Evolutionary conservation across 2,329 filamentous ascomycete genomes (phyloP).

Genomic region (Aureobasidium zeae): DNA sequence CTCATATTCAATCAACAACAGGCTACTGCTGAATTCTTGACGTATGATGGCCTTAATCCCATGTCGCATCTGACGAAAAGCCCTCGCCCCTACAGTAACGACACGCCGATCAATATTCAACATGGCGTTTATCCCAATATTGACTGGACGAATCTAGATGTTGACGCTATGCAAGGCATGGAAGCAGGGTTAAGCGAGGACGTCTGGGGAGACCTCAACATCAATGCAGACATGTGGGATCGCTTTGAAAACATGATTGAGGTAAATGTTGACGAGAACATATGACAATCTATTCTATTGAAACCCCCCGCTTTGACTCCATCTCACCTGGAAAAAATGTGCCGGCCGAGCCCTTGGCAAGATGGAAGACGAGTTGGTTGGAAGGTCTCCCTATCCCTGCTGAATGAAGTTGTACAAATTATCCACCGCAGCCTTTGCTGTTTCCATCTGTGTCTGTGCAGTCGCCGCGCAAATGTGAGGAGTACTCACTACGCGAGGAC

Average conservation of each 20-base stretch:
- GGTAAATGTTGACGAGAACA: neutral
- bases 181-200: slow-evolving; percentile 3
- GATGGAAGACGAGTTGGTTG: no score
- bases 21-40: neutral
- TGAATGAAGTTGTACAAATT: slow-evolving; percentile 17
- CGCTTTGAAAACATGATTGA: slow-evolving; percentile 8
- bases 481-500: slow-evolving; percentile 31
- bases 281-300: no score
- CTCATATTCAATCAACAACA: neutral
- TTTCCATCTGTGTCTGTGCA: slow-evolving; percentile 29
- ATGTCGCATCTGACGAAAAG: no score
- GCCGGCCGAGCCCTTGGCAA: no score
- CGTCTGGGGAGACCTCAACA: slow-evolving; percentile 6
- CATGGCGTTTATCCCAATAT: no score
- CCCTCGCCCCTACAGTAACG: no score
- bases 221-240: slow-evolving; percentile 6
- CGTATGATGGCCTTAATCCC: neutral
- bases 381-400: neutral
- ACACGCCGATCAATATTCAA: no score
- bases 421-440: slow-evolving; percentile 31
- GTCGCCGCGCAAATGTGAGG: slow-evolving; percentile 42
- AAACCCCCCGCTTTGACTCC: no score
- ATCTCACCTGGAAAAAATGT: no score
- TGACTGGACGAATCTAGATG: neutral
- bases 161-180: neutral